These are phyloP conservation scores for Ganoderma meredithae DNA, from an alignment of 1,284 basidiomycete genomes.

Conservation along the genomic window DNA sequence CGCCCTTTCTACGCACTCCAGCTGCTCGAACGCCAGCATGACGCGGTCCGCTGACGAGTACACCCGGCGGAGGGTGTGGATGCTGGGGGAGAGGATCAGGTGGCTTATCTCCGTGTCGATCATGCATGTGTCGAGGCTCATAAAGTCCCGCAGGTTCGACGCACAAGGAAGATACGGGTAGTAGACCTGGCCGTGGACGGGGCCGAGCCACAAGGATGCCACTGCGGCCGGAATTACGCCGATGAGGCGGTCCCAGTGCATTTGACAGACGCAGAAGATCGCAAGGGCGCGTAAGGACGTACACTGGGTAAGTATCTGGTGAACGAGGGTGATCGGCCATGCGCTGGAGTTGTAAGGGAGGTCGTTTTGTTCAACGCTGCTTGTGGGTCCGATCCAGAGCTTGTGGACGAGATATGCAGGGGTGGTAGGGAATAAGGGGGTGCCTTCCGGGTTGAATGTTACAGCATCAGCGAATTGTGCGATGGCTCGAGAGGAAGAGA, in stretches of 20 bases:
- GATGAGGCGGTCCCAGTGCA: slow-evolving; percentile 42
- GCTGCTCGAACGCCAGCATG: slow-evolving; percentile 42
- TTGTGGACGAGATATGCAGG: slow-evolving; percentile 36
- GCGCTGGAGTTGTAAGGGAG: slow-evolving; percentile 42
- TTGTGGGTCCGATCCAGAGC: slow-evolving; percentile 45
- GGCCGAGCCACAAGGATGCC: slow-evolving; percentile 43
- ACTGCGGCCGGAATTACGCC: slow-evolving; percentile 44
- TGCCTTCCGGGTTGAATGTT: slow-evolving; percentile 24
- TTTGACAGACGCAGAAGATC: slow-evolving; percentile 44
- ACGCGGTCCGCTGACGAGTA: slow-evolving; percentile 33
- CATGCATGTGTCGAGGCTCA: slow-evolving; percentile 45
- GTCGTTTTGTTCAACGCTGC: slow-evolving; percentile 34
- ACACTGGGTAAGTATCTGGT: slow-evolving; percentile 43
- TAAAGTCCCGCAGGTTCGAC: slow-evolving; percentile 39
- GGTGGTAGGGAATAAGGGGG: slow-evolving; percentile 26
- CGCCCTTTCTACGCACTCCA: slow-evolving; percentile 39
- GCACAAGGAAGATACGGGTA: slow-evolving; percentile 39
- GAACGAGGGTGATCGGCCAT: slow-evolving; percentile 46
- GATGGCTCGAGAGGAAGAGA: slow-evolving; percentile 39
- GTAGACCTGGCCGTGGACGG: slow-evolving; percentile 45
- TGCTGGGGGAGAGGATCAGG: slow-evolving; percentile 40
- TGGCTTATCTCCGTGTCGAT: slow-evolving; percentile 45
- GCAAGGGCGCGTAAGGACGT: slow-evolving; percentile 39
- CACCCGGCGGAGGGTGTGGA: slow-evolving; percentile 42
- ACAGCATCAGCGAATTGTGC: slow-evolving; percentile 36